These are phyloP conservation scores for Barbatosphaeria neglecta DNA, from an alignment of 495 filamentous ascomycete genomes.

Conservation along the genomic window DNA sequence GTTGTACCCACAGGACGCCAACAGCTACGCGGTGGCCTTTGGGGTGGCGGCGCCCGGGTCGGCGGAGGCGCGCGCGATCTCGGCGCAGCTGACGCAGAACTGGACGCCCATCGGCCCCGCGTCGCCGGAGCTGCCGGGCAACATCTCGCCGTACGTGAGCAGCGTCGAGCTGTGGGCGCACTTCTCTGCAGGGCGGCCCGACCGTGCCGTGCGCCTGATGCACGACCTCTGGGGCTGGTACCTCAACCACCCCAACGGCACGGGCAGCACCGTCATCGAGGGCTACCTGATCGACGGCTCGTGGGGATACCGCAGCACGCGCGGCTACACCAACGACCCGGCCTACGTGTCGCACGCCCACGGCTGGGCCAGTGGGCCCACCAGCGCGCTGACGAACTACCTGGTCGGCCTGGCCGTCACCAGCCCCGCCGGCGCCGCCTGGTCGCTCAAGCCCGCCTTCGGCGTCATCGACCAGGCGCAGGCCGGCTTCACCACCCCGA, in stretches of 20 bases:
- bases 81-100: slow-evolving; percentile 33
- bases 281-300: slow-evolving; percentile 46
- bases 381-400: slow-evolving; percentile 39
- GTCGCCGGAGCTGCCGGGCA: slow-evolving; percentile 43
- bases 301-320: slow-evolving; percentile 45
- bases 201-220: slow-evolving; percentile 47
- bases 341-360: slow-evolving; percentile 46
- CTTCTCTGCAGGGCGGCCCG: slow-evolving; percentile 36
- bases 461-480: neutral
- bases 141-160: slow-evolving; percentile 51
- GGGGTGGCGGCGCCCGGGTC: slow-evolving; percentile 18
- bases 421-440: slow-evolving; percentile 34
- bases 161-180: slow-evolving; percentile 54
- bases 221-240: slow-evolving; percentile 51
- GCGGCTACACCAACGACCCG: slow-evolving; percentile 34
- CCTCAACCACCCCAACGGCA: slow-evolving; percentile 48
- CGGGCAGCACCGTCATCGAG: slow-evolving; percentile 51
- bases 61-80: slow-evolving; percentile 20
- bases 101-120: slow-evolving; percentile 50
- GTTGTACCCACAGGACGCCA: slow-evolving; percentile 40
- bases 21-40: slow-evolving; percentile 33
- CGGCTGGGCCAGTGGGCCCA: slow-evolving; percentile 51
- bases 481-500: neutral
- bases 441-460: slow-evolving; percentile 40
- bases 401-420: slow-evolving; percentile 43